Evolutionary conservation across 2,329 filamentous ascomycete genomes (phyloP).

Genomic region (Dendryphion nanum): DNA sequence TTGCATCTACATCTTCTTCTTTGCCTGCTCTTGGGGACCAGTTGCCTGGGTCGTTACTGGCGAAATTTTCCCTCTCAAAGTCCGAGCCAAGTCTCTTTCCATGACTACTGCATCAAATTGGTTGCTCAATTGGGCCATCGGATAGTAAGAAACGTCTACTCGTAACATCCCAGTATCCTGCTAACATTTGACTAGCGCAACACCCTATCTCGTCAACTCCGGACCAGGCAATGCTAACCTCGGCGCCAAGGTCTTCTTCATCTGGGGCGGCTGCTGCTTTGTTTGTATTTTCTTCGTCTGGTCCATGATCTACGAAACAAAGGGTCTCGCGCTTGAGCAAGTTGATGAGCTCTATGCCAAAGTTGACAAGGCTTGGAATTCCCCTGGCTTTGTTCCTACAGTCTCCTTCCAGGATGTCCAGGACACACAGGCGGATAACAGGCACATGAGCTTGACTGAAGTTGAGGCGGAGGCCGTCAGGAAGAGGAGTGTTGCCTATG

Average conservation of each 20-base stretch:
- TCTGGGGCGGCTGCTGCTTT: conserved; percentile 55
- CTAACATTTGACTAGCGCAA: conserved; percentile 45
- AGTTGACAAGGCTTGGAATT: conserved; percentile 70
- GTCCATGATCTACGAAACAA: conserved; percentile 74
- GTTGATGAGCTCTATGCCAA: conserved; percentile 78
- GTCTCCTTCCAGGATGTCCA: conserved; percentile 39
- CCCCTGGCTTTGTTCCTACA: conserved; percentile 61
- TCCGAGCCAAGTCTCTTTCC: conserved; percentile 47
- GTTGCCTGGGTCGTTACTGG: conserved; percentile 63
- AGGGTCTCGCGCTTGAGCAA: conserved; percentile 74
- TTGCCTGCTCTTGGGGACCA: conserved; percentile 75
- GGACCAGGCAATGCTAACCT: conserved; percentile 64
- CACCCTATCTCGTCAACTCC: conserved; percentile 68
- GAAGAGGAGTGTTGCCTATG: conserved; percentile 35
- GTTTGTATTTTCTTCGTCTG: conserved; percentile 66
- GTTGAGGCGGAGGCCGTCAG: conserved; percentile 28
- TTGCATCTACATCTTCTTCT: conserved; percentile 78
- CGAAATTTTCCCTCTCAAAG: conserved; percentile 46
- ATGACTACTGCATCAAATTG: conserved; percentile 59
- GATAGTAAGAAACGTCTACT: conserved; percentile 26
- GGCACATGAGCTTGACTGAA: conserved; percentile 32
- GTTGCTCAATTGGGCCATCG: conserved; percentile 53
- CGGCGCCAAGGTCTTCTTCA: conserved; percentile 54
- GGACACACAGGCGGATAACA: conserved; percentile 21
- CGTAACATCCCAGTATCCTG: conserved; percentile 1